Conservation (phyloP, 495 filamentous ascomycete species). For the Rhizodiscina lignyota region DNA sequence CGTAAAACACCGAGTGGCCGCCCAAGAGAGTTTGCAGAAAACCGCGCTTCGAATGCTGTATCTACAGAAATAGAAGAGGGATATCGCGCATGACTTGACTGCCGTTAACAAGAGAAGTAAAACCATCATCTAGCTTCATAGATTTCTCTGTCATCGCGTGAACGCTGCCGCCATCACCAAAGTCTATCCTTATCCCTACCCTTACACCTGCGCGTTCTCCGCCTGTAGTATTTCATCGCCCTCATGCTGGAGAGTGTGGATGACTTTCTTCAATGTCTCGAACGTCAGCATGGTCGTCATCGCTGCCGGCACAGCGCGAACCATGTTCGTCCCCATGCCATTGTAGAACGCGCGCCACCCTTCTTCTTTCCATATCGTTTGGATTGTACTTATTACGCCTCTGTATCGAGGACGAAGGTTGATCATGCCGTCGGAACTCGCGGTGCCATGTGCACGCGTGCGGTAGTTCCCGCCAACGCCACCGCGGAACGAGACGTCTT, state of each 20-base stretch:
- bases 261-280: slow-evolving; percentile 58
- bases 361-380: slow-evolving; percentile 75
- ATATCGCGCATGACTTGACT: too few species aligned
- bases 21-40: too few species aligned
- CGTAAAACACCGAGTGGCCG: too few species aligned
- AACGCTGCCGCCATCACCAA: too few species aligned
- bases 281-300: slow-evolving; percentile 97
- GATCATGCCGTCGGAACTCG: slow-evolving; percentile 39
- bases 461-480: slow-evolving; percentile 30
- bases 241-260: slow-evolving; percentile 32
- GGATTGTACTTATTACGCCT: slow-evolving; percentile 67
- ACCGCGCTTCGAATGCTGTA: too few species aligned
- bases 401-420: slow-evolving; percentile 56
- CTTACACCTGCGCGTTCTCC: too few species aligned
- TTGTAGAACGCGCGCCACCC: slow-evolving; percentile 96
- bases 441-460: slow-evolving; percentile 27
- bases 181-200: too few species aligned
- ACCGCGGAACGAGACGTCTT: slow-evolving; percentile 48
- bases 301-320: slow-evolving; percentile 84
- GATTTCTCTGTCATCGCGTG: too few species aligned
- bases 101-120: too few species aligned
- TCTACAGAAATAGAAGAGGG: too few species aligned
- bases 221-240: slow-evolving; percentile 12
- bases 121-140: too few species aligned
- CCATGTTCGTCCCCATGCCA: slow-evolving; percentile 95